A percentile compares a stretch with the other conserved stretches of the same genome.
phyloP scores from a whole-genome alignment of 371 early-diverging fungal species.

The Capillidium rhysosporum region DNA sequence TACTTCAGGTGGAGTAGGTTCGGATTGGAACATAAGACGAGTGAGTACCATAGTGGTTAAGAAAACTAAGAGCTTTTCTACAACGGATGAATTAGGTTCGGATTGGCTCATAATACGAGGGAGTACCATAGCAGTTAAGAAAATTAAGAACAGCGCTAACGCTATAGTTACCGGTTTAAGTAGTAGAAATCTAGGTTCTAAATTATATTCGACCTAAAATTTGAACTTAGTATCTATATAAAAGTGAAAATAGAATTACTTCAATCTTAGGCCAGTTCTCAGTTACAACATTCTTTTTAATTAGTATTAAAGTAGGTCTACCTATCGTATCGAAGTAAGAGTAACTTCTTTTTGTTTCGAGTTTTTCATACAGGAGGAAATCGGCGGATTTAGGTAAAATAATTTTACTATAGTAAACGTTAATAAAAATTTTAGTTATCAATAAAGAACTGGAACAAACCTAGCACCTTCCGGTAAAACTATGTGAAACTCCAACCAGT shows the following conservation, averaged over 20 bases:
- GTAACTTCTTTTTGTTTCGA: slow-evolving; percentile 18
- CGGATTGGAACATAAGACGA: too few species aligned
- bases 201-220: neutral
- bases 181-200: neutral
- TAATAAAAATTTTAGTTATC: too few species aligned
- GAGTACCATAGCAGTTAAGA: neutral
- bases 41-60: neutral
- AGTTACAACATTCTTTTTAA: slow-evolving; percentile 36
- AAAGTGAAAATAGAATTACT: too few species aligned
- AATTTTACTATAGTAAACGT: slow-evolving; percentile 2
- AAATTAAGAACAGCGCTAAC: neutral
- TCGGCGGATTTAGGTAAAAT: slow-evolving; percentile 28
- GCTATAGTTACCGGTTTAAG: neutral
- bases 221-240: too few species aligned
- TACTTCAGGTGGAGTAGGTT: too few species aligned
- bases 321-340: slow-evolving; percentile 58
- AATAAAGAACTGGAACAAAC: slow-evolving; percentile 21
- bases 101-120: neutral
- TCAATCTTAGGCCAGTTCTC: slow-evolving; percentile 27
- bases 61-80: neutral
- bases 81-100: too few species aligned
- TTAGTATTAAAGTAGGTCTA: slow-evolving; percentile 32
- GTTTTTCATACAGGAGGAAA: slow-evolving; percentile 19
- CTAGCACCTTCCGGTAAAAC: slow-evolving; percentile 84
- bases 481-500: slow-evolving; percentile 40